Conservation (phyloP, 345 rosid species). For the Populus alba region DNA sequence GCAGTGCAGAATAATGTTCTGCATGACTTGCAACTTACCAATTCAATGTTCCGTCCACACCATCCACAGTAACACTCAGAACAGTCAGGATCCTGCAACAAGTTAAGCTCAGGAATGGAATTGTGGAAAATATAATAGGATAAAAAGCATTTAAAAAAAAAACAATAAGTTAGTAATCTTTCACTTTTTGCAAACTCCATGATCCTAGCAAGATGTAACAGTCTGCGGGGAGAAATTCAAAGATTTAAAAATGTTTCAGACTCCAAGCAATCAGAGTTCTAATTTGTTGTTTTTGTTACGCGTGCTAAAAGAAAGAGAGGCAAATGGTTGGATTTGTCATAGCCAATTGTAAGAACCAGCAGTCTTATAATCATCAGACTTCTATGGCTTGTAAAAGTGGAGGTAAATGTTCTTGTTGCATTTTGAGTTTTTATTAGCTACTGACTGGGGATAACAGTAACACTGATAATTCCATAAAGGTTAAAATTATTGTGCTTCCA, state of each 20-base stretch:
- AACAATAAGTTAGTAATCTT: not conserved
- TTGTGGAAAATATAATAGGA: not conserved
- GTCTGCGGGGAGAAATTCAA: not conserved
- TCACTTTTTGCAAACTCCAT: not conserved
- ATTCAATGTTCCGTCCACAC: conserved; percentile 73
- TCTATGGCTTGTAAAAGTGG: not conserved
- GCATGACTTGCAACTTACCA: conserved; percentile 78
- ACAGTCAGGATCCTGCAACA: conserved; percentile 62
- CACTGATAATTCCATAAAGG: not conserved
- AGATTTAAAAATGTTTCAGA: not conserved
- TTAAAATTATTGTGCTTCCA: not conserved
- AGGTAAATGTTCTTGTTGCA: not conserved
- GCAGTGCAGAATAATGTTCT: conserved; percentile 60
- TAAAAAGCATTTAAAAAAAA: not conserved
- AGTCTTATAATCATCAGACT: not conserved
- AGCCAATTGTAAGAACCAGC: not conserved
- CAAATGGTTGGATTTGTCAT: not conserved
- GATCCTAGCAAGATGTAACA: not conserved
- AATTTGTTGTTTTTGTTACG: not conserved
- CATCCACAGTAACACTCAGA: conserved; percentile 78
- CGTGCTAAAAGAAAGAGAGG: not conserved
- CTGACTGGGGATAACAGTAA: not conserved
- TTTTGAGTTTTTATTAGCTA: not conserved
- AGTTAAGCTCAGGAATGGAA: conserved; percentile 18
- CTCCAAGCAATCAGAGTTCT: not conserved